A percentile compares a stretch with the other conserved stretches of the same genome.
Conservation (phyloP, 208 protist species). For the Leishmania tropica region DNA sequence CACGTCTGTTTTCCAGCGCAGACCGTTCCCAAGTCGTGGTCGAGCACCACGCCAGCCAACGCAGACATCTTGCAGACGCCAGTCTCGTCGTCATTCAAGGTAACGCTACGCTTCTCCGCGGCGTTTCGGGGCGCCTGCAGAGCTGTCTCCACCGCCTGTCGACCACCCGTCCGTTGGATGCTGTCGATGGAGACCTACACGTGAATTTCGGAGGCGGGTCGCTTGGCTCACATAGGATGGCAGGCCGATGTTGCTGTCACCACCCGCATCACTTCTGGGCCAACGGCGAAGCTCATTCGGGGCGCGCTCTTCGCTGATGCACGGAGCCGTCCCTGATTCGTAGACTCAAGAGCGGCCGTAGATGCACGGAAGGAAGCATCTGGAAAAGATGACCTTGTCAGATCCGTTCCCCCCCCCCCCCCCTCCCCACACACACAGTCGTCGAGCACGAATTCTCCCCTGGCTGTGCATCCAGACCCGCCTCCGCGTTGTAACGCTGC, state of each 20-base stretch:
- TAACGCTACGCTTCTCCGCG: neutral
- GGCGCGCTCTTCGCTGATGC: neutral
- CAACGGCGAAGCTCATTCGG: constrained; percentile 2
- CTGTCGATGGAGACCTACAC: constrained; percentile 6
- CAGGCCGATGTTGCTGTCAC: neutral
- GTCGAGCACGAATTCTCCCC: constrained; percentile 1
- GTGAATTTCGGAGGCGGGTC: neutral
- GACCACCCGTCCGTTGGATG: neutral
- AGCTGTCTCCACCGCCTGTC: neutral
- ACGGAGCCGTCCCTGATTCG: too few relatives aligned
- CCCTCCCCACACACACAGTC: constrained; percentile 2
- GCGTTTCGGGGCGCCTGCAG: neutral
- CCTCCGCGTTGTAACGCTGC: constrained; percentile 7
- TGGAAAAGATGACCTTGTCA: constrained; percentile 26
- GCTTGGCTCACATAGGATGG: neutral
- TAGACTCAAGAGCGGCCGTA: too few relatives aligned
- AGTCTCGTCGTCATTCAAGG: neutral
- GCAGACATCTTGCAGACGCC: neutral
- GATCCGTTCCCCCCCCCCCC: constrained; percentile 9
- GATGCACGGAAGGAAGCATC: neutral
- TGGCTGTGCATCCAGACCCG: constrained; percentile 5
- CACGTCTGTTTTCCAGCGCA: neutral
- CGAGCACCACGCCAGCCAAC: neutral
- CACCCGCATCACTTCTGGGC: neutral
- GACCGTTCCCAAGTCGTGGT: neutral